phyloP scores from a whole-genome alignment of 495 filamentous ascomycete species.

The Aspergillus indologenus region DNA sequence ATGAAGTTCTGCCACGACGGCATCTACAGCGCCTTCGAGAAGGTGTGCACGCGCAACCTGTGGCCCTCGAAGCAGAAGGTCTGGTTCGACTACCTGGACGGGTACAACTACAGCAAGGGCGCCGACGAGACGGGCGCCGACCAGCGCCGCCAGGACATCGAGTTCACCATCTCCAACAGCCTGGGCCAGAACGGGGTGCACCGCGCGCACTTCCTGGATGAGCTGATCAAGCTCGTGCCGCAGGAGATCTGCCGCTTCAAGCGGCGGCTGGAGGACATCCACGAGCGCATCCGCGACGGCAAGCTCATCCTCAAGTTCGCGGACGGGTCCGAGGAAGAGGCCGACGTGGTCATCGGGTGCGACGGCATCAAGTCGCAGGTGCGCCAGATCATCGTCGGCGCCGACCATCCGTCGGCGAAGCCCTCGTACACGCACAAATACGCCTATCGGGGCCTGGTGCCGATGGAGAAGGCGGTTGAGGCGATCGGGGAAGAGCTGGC shows the following conservation, averaged over 20 bases:
- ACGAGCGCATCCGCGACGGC: conserved; percentile 22
- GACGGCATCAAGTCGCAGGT: conserved; percentile 58
- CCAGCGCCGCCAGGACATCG: conserved; percentile 17
- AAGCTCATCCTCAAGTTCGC: conserved; percentile 30
- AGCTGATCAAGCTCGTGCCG: conserved; percentile 46
- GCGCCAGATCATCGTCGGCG: conserved; percentile 38
- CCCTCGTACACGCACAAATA: conserved; percentile 48
- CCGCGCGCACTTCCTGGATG: conserved; percentile 50
- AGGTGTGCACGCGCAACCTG: conserved; percentile 38
- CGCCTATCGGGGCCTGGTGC: conserved; percentile 50
- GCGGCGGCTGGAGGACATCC: conserved; percentile 29
- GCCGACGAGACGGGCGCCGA: conserved; percentile 4
- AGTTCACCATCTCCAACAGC: conserved; percentile 25
- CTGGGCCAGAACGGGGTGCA: conserved; percentile 40
- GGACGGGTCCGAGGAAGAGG: conserved; percentile 30
- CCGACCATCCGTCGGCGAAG: conserved; percentile 31
- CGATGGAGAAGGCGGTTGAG: conserved; percentile 48
- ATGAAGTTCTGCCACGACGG: conserved; percentile 51
- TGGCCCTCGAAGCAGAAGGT: conserved; percentile 30
- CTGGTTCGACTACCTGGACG: conserved; percentile 30
- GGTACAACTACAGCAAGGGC: conserved; percentile 14
- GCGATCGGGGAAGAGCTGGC: conserved; percentile 48
- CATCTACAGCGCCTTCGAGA: conserved; percentile 41
- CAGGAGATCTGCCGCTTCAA: conserved; percentile 41
- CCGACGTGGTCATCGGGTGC: conserved; percentile 52